Conservation (phyloP, 495 filamentous ascomycete species). For the Jackrogersella multiformis region DNA sequence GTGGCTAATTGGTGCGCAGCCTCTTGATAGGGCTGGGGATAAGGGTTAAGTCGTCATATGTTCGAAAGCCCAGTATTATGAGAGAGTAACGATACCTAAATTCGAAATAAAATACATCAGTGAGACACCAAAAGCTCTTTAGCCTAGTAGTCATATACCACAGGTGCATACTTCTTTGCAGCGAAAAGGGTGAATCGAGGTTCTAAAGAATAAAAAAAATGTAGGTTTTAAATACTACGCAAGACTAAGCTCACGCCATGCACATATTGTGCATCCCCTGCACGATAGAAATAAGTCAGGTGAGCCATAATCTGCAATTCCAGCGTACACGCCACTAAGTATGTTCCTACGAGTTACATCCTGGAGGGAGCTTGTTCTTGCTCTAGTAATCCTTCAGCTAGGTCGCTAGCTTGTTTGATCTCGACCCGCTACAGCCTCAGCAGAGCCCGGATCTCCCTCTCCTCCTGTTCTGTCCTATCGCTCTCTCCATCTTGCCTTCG, state of each 20-base stretch:
- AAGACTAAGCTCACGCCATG: background rate
- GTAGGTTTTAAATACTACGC: background rate
- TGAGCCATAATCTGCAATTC: background rate
- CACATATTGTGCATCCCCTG: background rate
- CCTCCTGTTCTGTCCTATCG: too few relatives aligned
- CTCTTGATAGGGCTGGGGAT: constrained; percentile 39
- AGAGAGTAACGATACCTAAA: constrained; percentile 1
- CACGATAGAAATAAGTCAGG: background rate
- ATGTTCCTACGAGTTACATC: too few relatives aligned
- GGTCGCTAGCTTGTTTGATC: too few relatives aligned
- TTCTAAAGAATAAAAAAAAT: too few relatives aligned
- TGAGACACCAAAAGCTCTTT: background rate
- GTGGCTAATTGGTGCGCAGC: constrained; percentile 80
- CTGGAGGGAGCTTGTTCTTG: too few relatives aligned
- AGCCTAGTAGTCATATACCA: background rate
- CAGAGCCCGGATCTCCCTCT: too few relatives aligned
- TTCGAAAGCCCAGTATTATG: background rate
- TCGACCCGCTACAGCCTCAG: too few relatives aligned
- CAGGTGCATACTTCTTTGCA: background rate
- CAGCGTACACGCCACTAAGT: background rate
- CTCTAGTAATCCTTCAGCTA: too few relatives aligned
- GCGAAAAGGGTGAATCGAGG: too few relatives aligned
- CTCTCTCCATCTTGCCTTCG: too few relatives aligned
- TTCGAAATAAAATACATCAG: background rate
- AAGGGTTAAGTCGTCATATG: background rate